A percentile compares a stretch with the other conserved stretches of the same genome.
Evolutionary conservation across 164 flowering plant genomes (phyloP).

Genomic region (Platanus orientalis): DNA sequence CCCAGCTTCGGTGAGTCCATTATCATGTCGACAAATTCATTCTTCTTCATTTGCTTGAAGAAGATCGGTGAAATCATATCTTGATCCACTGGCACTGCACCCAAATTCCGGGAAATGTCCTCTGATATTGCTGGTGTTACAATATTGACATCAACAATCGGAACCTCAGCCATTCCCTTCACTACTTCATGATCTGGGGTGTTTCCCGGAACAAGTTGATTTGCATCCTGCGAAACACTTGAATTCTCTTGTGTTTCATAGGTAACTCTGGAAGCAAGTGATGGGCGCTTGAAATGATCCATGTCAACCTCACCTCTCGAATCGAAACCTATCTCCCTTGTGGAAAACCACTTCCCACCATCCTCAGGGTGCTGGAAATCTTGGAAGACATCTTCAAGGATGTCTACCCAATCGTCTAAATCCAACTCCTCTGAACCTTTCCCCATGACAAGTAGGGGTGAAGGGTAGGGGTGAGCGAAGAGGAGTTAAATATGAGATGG

Average conservation of each 20-base stretch:
- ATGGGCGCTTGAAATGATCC: conserved; percentile 41
- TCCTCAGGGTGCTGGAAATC: conserved; percentile 21
- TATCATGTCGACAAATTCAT: conserved; percentile 68
- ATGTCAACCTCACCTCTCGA: conserved; percentile 22
- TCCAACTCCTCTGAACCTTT: conserved; percentile 32
- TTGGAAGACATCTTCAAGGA: conserved; percentile 34
- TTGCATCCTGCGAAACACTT: background rate
- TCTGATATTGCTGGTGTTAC: conserved; percentile 1
- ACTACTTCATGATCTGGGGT: conserved; percentile 9
- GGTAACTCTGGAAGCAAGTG: conserved; percentile 10
- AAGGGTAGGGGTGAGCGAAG: background rate
- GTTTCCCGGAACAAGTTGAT: conserved; percentile 19
- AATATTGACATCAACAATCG: conserved; percentile 12
- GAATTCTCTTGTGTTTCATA: background rate
- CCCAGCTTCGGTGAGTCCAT: conserved; percentile 36
- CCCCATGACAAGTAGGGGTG: conserved; percentile 8
- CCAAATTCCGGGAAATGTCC: background rate
- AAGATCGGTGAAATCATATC: conserved; percentile 33
- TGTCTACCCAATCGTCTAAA: conserved; percentile 48
- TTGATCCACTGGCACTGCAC: conserved; percentile 27
- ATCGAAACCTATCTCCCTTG: conserved; percentile 7
- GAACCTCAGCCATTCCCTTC: conserved; percentile 18
- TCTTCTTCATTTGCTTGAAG: conserved; percentile 47
- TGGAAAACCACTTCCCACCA: conserved; percentile 9
- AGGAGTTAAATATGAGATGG: background rate